phyloP scores from a whole-genome alignment of 2,329 filamentous ascomycete species.

The Chaetomium olivaceum region DNA sequence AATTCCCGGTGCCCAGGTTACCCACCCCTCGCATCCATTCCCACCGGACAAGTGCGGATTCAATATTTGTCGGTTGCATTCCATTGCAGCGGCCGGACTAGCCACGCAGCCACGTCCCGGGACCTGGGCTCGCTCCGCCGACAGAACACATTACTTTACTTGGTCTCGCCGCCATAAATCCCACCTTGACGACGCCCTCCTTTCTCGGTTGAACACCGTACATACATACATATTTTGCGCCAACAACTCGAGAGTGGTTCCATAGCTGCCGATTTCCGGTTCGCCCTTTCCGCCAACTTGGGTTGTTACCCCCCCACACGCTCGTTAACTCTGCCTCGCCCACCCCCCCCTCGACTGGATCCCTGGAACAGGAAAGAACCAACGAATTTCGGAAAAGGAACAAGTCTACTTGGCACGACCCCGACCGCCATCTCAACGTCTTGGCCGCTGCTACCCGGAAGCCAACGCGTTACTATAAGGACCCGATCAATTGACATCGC shows the following conservation, averaged over 20 bases:
- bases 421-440: not conserved
- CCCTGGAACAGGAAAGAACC: not conserved
- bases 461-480: not conserved
- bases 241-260: conserved; percentile 2
- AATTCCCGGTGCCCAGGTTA: conserved; percentile 31
- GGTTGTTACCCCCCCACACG: conserved; percentile 2
- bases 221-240: not conserved
- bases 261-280: not conserved
- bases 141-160: conserved; percentile 1
- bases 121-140: conserved; percentile 24
- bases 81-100: conserved; percentile 26
- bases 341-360: not conserved
- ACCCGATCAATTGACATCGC: not conserved
- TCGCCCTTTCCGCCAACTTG: conserved; percentile 4
- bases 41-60: conserved; percentile 22
- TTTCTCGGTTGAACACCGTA: conserved; percentile 13
- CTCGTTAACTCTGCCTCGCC: conserved; percentile 5
- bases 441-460: not conserved
- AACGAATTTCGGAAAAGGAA: not conserved
- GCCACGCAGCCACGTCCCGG: conserved; percentile 22
- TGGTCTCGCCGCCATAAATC: not conserved
- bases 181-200: conserved; percentile 7
- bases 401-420: not conserved
- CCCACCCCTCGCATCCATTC: conserved; percentile 21
- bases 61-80: conserved; percentile 29